Base-by-base conservation (phyloP, 2,329 filamentous ascomycete species). In the Lachnellula arida region DNA sequence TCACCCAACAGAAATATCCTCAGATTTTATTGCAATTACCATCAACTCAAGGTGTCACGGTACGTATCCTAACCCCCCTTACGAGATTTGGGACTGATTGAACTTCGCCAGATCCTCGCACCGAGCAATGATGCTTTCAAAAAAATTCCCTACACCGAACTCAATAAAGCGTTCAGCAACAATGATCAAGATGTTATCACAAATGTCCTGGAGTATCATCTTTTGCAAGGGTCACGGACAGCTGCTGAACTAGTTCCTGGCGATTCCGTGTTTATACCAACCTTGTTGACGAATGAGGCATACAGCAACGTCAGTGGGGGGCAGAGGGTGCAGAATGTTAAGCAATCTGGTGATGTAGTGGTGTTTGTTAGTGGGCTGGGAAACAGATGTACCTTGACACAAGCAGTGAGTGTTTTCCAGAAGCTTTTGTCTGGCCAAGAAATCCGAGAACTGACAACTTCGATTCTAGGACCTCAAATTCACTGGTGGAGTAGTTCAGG, bases 281-380 rank as follows among this genome's bases (percentile, higher is more conserved):
- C 77, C 1, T 71, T 79, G 17, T 70, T 82, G 47, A 71, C 65
- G 6, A 69, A 72, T 40, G 37, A 70, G 9, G 66, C 62, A 22
- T 81, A 73, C 68, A 76, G 73, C 37, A 79, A 78, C 63, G 76
- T 81, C 39, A 76, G 76, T 4, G 71, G 70, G 43, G 79, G 80
- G 2, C 78, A 81, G 61, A 73, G 73, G 52, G 73, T 81, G 23
- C 56, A 67, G 44, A 65, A 57, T 53, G 67, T 79, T 55, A 72
- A 75, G 64, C 74, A 75, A 60, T 73, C 78, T 54, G 70, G 73
- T 25, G 66, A 76, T 62, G 65, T 69, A 4, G 69, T 75, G 35
- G 69, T 76, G 34, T 73, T 75, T 55, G 70, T 71, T 6, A 73
- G 71, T 17, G 73, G 73, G 3, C 54, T 69, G 44, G 76, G 76